Evolutionary conservation across 2,329 filamentous ascomycete species (phyloP).

Genomic region (Byssothecium circinans): DNA sequence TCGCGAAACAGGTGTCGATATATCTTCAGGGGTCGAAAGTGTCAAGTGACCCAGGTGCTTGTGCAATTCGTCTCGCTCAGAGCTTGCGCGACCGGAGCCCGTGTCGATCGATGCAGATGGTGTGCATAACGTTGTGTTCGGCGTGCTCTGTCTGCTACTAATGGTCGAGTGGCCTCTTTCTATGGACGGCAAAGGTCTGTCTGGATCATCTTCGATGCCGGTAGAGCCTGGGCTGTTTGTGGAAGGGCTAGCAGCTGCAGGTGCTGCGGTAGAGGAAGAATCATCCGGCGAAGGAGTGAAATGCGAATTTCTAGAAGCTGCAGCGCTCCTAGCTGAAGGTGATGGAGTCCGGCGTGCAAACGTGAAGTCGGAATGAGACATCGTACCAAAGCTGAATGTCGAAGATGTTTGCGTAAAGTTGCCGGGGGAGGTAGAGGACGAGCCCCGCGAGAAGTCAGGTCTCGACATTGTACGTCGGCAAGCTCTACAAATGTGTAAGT

Average conservation of each 20-base stretch:
- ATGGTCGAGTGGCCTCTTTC: constrained; percentile 6
- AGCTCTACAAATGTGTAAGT: too few species aligned
- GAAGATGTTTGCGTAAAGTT: too few species aligned
- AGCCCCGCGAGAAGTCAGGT: too few species aligned
- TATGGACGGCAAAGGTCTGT: constrained; percentile 14
- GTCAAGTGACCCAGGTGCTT: constrained; percentile 7
- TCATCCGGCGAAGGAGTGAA: background rate
- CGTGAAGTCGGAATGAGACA: too few species aligned
- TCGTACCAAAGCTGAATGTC: too few species aligned
- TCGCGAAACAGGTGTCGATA: background rate
- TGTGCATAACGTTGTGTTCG: constrained; percentile 8
- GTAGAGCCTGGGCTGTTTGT: background rate
- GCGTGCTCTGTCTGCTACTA: constrained; percentile 6
- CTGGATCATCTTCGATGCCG: constrained; percentile 4
- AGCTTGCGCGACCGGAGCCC: background rate
- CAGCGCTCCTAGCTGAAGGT: too few species aligned
- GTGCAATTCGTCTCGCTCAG: constrained; percentile 1
- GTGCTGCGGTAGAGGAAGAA: background rate
- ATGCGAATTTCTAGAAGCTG: background rate
- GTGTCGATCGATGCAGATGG: constrained; percentile 6
- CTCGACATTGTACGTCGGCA: too few species aligned
- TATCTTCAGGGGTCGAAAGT: constrained; percentile 4
- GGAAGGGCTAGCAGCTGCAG: background rate
- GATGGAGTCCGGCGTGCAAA: too few species aligned
- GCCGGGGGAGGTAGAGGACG: too few species aligned